Evolutionary conservation across 805 yeast species (phyloP), one percentile per base, ranked within the genome.

Genomic region (Vanderwaltozyma polyspora): DNA sequence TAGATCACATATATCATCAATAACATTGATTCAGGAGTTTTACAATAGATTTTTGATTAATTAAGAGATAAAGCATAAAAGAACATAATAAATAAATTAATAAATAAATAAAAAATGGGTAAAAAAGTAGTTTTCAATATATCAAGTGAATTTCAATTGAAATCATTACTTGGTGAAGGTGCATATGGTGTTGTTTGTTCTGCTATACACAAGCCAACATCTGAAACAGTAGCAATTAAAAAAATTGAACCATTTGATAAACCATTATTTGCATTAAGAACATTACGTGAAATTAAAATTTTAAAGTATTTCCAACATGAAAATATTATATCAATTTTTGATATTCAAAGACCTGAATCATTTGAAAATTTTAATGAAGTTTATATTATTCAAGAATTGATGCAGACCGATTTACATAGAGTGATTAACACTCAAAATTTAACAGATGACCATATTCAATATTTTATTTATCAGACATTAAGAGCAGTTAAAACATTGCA

Each of bases 181-280:
- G 96, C 97, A 0, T 89, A 89, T 53, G 97, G 97, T 5, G 76
- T 87, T 10, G 97, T 89, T 9, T 77, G 95, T 57, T 74, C 89
- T 9, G 96, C 96, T 0, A 60, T 77, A 9, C 95, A 89, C 59
- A 72, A 74, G 49, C 94, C 95, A 5, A 72, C 91, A 1, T 79
- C 79, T 35, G 87, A 80, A 46, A 75, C 75, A 43, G 96, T 89
- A n/a, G 97, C 97, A 27, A 86, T 89, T 51, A 89, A 89, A 59
- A 89, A 87, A 61, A 85, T 89, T 43, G 32, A 80, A 52, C 96
- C 96, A 10, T 89, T 89, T 53, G 93, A 80, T 47, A 72, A 94
- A 41, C 72, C 89, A 32, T 74, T 89, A 76, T 80, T 87, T 50
- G 85, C 95, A 49, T 64, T 89, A 39, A 67, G 97, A 39, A 89